phyloP scores from a whole-genome alignment of 495 filamentous ascomycete species.

The Evansstolkia leycettana region DNA sequence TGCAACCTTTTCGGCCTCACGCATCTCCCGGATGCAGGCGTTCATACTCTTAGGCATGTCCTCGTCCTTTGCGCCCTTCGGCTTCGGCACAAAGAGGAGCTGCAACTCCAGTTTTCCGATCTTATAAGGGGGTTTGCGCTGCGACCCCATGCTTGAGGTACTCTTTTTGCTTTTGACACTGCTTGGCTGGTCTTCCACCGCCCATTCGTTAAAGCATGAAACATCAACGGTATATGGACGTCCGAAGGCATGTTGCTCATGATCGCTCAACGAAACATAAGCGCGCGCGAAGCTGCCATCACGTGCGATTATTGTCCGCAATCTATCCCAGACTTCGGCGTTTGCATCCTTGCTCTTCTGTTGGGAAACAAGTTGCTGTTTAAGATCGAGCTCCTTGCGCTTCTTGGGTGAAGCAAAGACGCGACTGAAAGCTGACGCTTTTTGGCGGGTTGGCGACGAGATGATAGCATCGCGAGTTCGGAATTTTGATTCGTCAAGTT shows the following conservation, averaged over 20 bases:
- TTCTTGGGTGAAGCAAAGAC: slow-evolving; percentile 93
- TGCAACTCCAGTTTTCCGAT: slow-evolving; percentile 90
- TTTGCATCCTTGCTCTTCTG: slow-evolving; percentile 60
- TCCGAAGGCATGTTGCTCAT: slow-evolving; percentile 75
- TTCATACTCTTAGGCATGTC: slow-evolving; percentile 99
- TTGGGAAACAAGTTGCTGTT: slow-evolving; percentile 64
- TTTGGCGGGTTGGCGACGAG: slow-evolving; percentile 47
- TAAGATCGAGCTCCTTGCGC: slow-evolving; percentile 81
- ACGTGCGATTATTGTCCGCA: slow-evolving; percentile 71
- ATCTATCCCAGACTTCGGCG: slow-evolving; percentile 60
- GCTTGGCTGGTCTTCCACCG: slow-evolving; percentile 64
- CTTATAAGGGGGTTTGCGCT: slow-evolving; percentile 77
- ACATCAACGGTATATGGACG: slow-evolving; percentile 78
- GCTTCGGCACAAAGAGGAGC: slow-evolving; percentile 85
- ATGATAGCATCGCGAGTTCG: slow-evolving; percentile 34
- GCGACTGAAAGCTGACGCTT: slow-evolving; percentile 75
- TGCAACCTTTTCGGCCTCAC: slow-evolving; percentile 66
- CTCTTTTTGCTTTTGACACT: slow-evolving; percentile 87
- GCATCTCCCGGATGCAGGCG: slow-evolving; percentile 81
- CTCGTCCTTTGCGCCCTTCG: slow-evolving; percentile 76
- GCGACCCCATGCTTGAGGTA: slow-evolving; percentile 42
- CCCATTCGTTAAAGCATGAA: slow-evolving; percentile 97
- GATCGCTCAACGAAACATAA: slow-evolving; percentile 85
- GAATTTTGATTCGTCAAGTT: slow-evolving; percentile 63
- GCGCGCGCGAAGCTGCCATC: slow-evolving; percentile 90